Evolutionary conservation across 169 alveolate genomes (phyloP), one percentile per base, ranked within the genome.

Genomic region (Plasmodium gonderi): DNA sequence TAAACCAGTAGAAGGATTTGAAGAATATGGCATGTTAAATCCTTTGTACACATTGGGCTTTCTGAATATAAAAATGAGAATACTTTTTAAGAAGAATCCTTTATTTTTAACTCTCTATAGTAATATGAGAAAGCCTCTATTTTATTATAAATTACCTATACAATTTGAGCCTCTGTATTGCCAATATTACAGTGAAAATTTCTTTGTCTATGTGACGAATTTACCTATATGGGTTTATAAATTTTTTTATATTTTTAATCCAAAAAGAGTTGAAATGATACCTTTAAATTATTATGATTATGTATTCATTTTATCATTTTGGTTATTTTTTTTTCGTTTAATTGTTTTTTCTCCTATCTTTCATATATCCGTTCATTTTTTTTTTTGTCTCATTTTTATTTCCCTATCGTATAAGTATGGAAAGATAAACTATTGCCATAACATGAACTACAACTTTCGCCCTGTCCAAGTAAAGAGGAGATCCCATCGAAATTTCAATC

Each of bases 1-100:
- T 67, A 81, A 95, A 12, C 97, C 97, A 20, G 75, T 91, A 6
- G 93, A 91, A 72, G 97, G 97, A 12, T 94, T 91, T 80, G 96
- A 95, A 54, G 92, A 81, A 77, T 95, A 92, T 79, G 97, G 97
- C 4, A 95, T 95, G 97, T 76, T 82, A 49, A 79, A 90, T 72
- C 97, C 97, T 17, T 74, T 87, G 40, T 91, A 92, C 36, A 77
- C 95, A 12, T 91, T 92, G 8, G 97, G 97, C n/a, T 95, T 90
- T 82, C 81, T 95, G 36, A 78, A 79, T 74, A 83, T 95, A 6
- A 36, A 94, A 64, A 91, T 95, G 5, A 90, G 92, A 76, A 76
- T 95, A n/a, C 45, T 90, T 44, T 90, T 92, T 81, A 78, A 90
- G 12, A 74, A 54, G 33, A 79, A 87, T 64, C 96, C 96, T 23